Percentiles rank a stretch among this genome's conserved stretches.
Evolutionary conservation across 192 early-diverging fungal species (phyloP).

Genomic region (Coemansia sp.): DNA sequence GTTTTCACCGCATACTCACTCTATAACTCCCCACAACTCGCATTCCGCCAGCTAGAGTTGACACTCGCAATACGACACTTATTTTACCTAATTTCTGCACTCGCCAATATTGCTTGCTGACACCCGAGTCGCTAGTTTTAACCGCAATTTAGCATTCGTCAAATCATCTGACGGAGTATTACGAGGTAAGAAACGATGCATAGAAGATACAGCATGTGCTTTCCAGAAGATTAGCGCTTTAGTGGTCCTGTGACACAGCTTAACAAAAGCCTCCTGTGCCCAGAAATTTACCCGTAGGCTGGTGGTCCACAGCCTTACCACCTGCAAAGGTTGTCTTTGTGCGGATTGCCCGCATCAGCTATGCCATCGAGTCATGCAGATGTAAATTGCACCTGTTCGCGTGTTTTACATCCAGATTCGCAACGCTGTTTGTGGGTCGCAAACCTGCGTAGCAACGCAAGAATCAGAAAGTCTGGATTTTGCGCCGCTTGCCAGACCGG

Average conservation of each 20-base stretch:
- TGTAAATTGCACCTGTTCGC: background rate
- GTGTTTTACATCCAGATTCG: background rate
- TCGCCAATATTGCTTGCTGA: background rate
- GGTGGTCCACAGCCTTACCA: background rate
- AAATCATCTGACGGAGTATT: background rate
- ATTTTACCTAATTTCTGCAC: no score
- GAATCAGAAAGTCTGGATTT: background rate
- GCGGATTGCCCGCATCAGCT: background rate
- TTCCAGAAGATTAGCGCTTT: background rate
- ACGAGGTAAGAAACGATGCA: background rate
- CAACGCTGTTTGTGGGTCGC: background rate
- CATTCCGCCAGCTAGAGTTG: no score
- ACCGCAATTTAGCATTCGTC: background rate
- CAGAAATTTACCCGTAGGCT: conserved; percentile 1
- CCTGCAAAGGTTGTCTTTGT: conserved; percentile 6
- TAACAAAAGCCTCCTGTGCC: background rate
- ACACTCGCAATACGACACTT: no score
- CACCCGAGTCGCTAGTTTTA: background rate
- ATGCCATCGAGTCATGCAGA: background rate
- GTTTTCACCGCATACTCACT: no score
- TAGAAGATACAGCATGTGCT: background rate
- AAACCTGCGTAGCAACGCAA: background rate
- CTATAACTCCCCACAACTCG: no score
- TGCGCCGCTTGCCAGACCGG: background rate
- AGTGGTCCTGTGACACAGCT: conserved; percentile 2